phyloP scores from a whole-genome alignment of 768 basidiomycete species.

The Tremella fuciformis region DNA sequence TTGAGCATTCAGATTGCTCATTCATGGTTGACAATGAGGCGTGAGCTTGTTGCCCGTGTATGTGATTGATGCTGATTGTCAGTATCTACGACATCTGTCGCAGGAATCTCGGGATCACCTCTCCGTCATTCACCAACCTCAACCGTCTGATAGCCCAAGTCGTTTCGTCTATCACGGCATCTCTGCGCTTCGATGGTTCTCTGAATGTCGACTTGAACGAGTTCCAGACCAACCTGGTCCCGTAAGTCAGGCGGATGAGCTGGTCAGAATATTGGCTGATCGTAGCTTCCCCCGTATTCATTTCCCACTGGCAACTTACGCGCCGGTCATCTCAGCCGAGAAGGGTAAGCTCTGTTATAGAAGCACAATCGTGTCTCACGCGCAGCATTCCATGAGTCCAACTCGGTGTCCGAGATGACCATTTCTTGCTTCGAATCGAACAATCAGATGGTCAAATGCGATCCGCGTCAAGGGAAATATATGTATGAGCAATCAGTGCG shows the following conservation, averaged over 20 bases:
- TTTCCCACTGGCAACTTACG: slow-evolving; percentile 95
- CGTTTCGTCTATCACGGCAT: slow-evolving; percentile 95
- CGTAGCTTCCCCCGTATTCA: slow-evolving; percentile 95
- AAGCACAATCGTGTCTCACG: not conserved
- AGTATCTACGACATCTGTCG: slow-evolving; percentile 99
- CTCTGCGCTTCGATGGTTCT: slow-evolving; percentile 93
- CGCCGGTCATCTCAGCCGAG: slow-evolving; percentile 84
- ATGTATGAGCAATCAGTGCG: slow-evolving; percentile 54
- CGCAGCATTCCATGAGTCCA: slow-evolving; percentile 82
- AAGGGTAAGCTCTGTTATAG: slow-evolving; percentile 55
- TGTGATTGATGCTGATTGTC: slow-evolving; percentile 7
- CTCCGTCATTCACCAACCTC: slow-evolving; percentile 87
- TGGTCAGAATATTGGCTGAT: slow-evolving; percentile 5
- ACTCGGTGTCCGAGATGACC: slow-evolving; percentile 97
- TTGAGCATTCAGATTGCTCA: slow-evolving; percentile 99
- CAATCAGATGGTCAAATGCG: slow-evolving; percentile 96
- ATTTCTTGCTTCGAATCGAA: slow-evolving; percentile 95
- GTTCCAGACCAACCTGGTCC: slow-evolving; percentile 98
- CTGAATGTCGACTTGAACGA: slow-evolving; percentile 96
- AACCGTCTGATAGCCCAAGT: slow-evolving; percentile 98
- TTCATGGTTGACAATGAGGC: slow-evolving; percentile 99
- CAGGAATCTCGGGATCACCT: slow-evolving; percentile 78
- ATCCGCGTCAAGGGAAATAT: slow-evolving; percentile 97
- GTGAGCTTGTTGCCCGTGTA: slow-evolving; percentile 32
- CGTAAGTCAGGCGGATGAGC: slow-evolving; percentile 59